Conservation (phyloP, 23 red algal genomes). For the Gracilaria gracilis region DNA sequence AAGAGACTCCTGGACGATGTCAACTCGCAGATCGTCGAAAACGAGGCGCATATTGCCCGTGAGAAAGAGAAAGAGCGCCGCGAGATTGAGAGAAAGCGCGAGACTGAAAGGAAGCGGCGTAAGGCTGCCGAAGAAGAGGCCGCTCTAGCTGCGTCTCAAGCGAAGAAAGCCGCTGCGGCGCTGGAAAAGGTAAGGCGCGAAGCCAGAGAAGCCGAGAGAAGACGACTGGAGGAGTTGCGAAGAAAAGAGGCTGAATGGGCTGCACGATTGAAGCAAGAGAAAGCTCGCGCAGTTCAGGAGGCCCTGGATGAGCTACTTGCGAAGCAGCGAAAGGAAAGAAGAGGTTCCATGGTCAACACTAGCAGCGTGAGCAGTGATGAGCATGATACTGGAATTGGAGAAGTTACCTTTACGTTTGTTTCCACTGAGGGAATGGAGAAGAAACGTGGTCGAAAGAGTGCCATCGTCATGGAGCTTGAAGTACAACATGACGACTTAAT, state of each 20-base stretch:
- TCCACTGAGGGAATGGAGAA: constrained; percentile 74
- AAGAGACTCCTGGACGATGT: constrained; percentile 41
- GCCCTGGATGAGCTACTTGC: constrained; percentile 39
- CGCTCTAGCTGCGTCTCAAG: constrained; percentile 23
- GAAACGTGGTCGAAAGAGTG: constrained; percentile 68
- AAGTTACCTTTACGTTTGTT: constrained; percentile 68
- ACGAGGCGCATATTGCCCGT: constrained; percentile 19
- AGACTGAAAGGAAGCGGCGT: constrained; percentile 43
- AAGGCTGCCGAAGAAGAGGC: constrained; percentile 64
- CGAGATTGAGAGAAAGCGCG: constrained; percentile 28
- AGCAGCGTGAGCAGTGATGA: constrained; percentile 72
- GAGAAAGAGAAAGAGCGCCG: constrained; percentile 52
- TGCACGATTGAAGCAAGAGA: constrained; percentile 26
- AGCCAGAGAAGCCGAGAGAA: constrained; percentile 45
- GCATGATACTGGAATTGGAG: constrained; percentile 35
- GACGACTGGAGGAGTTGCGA: constrained; percentile 30
- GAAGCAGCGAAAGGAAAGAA: constrained; percentile 24
- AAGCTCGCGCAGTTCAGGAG: constrained; percentile 14
- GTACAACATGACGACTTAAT: constrained; percentile 55
- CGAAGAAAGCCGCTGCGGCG: constrained; percentile 20
- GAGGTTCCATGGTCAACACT: constrained; percentile 31
- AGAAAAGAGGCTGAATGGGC: constrained; percentile 34
- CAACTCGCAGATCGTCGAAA: constrained; percentile 13
- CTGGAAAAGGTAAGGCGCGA: constrained; percentile 44
- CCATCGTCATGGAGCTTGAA: constrained; percentile 58